A percentile compares a stretch with the other conserved stretches of the same genome.
phyloP scores from a whole-genome alignment of 2,329 filamentous ascomycete genomes.

The Monilinia fructicola region DNA sequence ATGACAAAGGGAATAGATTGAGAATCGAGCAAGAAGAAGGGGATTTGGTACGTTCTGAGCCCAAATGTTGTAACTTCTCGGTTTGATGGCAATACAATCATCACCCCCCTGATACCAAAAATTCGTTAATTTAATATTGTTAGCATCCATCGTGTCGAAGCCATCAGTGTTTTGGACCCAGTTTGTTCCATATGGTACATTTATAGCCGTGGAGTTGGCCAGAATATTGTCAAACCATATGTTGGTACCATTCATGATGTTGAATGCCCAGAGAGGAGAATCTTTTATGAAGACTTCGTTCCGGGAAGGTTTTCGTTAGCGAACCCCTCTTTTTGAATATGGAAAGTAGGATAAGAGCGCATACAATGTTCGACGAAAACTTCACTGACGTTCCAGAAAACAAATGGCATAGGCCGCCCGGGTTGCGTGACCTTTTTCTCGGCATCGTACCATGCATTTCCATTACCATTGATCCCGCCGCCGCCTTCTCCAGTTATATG shows the following conservation, averaged over 20 bases:
- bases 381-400: constrained; percentile 57
- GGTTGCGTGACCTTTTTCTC: constrained; percentile 49
- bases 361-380: constrained; percentile 51
- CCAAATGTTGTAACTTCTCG: constrained; percentile 52
- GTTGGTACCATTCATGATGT: constrained; percentile 58
- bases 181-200: constrained; percentile 52
- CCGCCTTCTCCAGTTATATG: constrained; percentile 52
- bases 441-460: constrained; percentile 54
- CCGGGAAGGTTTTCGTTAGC: not conserved
- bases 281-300: constrained; percentile 48
- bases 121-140: constrained; percentile 51
- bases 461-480: constrained; percentile 55
- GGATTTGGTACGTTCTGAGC: constrained; percentile 45
- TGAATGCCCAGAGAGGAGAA: constrained; percentile 53
- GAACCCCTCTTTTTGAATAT: not conserved
- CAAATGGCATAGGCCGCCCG: constrained; percentile 57
- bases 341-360: constrained; percentile 2
- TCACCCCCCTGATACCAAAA: constrained; percentile 57
- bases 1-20: too few relatives aligned
- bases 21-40: not conserved
- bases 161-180: constrained; percentile 59
- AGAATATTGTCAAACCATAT: constrained; percentile 53
- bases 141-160: constrained; percentile 56
- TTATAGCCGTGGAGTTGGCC: constrained; percentile 50
- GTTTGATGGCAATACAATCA: constrained; percentile 58